Evolutionary conservation across 352 stramenopile genomes (phyloP).

Genomic region (Globisporangium middletonii): DNA sequence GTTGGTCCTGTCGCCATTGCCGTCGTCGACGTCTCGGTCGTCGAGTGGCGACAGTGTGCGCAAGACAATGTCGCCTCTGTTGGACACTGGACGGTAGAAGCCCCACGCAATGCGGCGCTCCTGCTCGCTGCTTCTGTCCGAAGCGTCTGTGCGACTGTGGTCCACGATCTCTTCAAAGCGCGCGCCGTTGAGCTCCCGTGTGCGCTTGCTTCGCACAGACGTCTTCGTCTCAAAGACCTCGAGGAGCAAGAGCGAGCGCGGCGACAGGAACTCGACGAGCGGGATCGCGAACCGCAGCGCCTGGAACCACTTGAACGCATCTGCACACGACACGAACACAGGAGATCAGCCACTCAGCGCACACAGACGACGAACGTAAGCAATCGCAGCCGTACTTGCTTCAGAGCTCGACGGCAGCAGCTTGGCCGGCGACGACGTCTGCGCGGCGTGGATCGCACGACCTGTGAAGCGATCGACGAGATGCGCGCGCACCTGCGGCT

Average conservation of each 20-base stretch:
- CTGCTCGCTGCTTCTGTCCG: not conserved
- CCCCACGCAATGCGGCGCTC: conserved; percentile 40
- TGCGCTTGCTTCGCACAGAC: conserved; percentile 9
- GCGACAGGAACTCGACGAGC: conserved; percentile 29
- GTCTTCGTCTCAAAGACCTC: conserved; percentile 38
- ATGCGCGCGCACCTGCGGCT: conserved; percentile 39
- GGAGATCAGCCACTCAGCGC: not conserved
- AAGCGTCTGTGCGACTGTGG: not conserved
- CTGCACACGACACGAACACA: conserved; percentile 11
- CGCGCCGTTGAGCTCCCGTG: conserved; percentile 7
- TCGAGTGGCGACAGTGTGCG: conserved; percentile 7
- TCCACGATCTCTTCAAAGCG: conserved; percentile 18
- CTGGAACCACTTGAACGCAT: conserved; percentile 55
- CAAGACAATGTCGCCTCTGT: conserved; percentile 36
- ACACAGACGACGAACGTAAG: not conserved
- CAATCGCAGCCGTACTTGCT: conserved; percentile 7
- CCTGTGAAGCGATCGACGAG: conserved; percentile 50
- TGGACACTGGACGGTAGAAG: conserved; percentile 56
- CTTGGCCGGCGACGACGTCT: conserved; percentile 18
- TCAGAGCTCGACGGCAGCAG: conserved; percentile 4
- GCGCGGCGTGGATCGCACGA: conserved; percentile 20
- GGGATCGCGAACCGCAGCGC: conserved; percentile 22
- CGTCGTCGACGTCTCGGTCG: not conserved
- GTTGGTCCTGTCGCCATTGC: not conserved
- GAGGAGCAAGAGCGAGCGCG: conserved; percentile 40